Conservation (phyloP, 2,329 filamentous ascomycete species). For the Magnaporthiopsis incrustans region DNA sequence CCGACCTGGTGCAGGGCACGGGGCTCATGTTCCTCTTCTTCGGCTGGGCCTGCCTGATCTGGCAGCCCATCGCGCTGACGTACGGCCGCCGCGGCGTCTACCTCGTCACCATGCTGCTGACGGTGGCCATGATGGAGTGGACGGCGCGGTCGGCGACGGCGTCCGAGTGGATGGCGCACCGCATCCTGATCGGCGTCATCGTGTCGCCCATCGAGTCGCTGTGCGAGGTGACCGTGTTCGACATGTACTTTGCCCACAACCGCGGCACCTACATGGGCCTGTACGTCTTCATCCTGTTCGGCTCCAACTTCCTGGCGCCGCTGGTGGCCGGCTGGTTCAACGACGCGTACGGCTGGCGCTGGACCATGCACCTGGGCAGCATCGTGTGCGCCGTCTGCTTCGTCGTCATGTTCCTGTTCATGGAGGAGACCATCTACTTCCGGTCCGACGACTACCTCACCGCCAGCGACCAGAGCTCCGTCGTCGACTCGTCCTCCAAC, state of each 20-base stretch:
- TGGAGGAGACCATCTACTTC: constrained; percentile 53
- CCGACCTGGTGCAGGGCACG: constrained; percentile 37
- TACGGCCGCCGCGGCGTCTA: constrained; percentile 27
- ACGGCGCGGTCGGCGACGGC: constrained; percentile 29
- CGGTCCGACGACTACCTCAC: constrained; percentile 16
- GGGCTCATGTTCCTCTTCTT: constrained; percentile 38
- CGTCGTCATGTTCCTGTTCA: constrained; percentile 47
- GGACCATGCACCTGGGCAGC: constrained; percentile 44
- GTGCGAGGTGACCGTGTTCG: constrained; percentile 28
- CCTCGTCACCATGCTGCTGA: constrained; percentile 18
- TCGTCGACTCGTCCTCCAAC: constrained; percentile 18
- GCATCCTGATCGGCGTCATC: constrained; percentile 35
- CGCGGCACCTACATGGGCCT: constrained; percentile 30
- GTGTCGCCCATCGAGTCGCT: constrained; percentile 37
- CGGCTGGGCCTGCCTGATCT: constrained; percentile 36
- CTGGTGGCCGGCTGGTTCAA: constrained; percentile 41
- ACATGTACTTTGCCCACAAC: constrained; percentile 19
- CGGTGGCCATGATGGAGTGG: constrained; percentile 26
- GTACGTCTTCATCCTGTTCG: constrained; percentile 35
- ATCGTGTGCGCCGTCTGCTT: constrained; percentile 42
- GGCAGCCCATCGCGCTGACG: constrained; percentile 37
- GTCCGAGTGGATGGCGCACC: constrained; percentile 36
- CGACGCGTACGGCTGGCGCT: constrained; percentile 39
- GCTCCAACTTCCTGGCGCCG: constrained; percentile 37
- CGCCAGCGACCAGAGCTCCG: constrained; percentile 12